These are phyloP conservation scores for Botryotinia convoluta DNA, from an alignment of 2,329 filamentous ascomycete species.

Conservation along the genomic window DNA sequence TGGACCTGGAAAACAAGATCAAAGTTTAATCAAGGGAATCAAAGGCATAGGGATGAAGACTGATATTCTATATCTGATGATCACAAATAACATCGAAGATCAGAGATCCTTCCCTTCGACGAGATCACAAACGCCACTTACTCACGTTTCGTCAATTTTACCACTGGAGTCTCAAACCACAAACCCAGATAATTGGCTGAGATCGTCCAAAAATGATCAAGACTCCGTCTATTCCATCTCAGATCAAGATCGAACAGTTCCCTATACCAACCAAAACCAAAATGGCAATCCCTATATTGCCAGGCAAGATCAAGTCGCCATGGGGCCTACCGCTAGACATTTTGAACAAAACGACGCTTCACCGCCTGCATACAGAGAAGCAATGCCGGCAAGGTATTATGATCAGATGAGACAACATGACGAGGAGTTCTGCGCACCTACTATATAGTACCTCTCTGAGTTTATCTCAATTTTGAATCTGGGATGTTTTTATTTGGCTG, in stretches of 20 bases:
- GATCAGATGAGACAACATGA: not conserved
- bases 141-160: not conserved
- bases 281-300: not conserved
- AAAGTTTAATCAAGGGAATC: constrained; percentile 12
- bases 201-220: not conserved
- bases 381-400: constrained; percentile 7
- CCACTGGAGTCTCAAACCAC: not conserved
- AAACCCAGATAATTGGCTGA: no score
- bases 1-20: constrained; percentile 12
- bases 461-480: no score
- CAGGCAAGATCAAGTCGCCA: not conserved
- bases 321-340: not conserved
- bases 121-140: not conserved
- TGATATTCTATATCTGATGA: constrained; percentile 19
- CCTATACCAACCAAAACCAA: not conserved
- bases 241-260: not conserved
- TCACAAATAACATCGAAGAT: constrained; percentile 7
- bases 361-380: constrained; percentile 3
- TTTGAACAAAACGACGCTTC: not conserved
- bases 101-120: not conserved
- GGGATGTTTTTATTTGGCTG: not conserved
- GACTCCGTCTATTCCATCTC: not conserved
- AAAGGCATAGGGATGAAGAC: constrained; percentile 15
- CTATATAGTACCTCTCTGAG: not conserved
- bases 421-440: constrained; percentile 1